phyloP scores from a whole-genome alignment of 768 basidiomycete genomes.

The Tylopilus vinaceipallidus region DNA sequence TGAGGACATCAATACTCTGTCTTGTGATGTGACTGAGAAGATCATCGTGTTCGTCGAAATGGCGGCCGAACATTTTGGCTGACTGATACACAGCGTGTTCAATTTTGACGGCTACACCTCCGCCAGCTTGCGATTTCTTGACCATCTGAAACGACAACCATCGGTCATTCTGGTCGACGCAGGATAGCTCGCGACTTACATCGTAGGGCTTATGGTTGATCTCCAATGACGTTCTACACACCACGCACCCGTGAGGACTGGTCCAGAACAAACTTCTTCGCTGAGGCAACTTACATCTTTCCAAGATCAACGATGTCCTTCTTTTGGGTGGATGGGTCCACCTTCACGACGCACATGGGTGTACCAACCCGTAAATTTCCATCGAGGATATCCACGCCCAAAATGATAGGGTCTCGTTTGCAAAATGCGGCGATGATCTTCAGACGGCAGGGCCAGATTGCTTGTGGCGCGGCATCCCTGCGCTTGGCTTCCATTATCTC shows the following conservation, averaged over 20 bases:
- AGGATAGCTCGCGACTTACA: conserved; percentile 37
- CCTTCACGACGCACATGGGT: conserved; percentile 91
- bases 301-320: conserved; percentile 91
- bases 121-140: conserved; percentile 93
- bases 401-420: conserved; percentile 95
- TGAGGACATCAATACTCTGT: conserved; percentile 92
- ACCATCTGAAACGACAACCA: conserved; percentile 54
- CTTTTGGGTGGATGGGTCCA: conserved; percentile 84
- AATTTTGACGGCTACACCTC: conserved; percentile 96
- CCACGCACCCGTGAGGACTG: not conserved
- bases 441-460: conserved; percentile 94
- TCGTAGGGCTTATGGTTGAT: conserved; percentile 94
- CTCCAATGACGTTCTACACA: conserved; percentile 83
- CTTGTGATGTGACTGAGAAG: conserved; percentile 87
- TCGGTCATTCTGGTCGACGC: not conserved
- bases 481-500: conserved; percentile 93
- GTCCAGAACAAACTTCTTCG: not conserved
- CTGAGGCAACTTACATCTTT: conserved; percentile 68
- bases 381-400: conserved; percentile 95
- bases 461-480: conserved; percentile 87
- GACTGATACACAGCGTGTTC: conserved; percentile 96
- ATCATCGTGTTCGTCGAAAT: conserved; percentile 96
- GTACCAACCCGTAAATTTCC: conserved; percentile 90
- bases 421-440: conserved; percentile 93
- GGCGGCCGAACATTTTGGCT: conserved; percentile 92